phyloP scores from a whole-genome alignment of 306 rosid genomes.

The Castanopsis chinensis region DNA sequence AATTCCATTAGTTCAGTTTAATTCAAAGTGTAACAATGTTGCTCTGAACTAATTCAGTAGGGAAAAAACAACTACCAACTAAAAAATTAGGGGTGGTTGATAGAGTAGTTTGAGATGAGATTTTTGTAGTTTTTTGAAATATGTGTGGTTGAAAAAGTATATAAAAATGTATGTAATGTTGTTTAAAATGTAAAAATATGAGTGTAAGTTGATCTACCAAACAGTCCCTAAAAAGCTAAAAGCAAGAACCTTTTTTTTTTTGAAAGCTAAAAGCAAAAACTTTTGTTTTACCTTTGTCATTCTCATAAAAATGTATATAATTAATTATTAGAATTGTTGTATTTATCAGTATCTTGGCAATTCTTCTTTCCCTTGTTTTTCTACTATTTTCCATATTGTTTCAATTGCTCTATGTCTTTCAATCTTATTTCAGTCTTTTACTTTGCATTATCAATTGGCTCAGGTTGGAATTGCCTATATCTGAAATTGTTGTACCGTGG shows the following conservation, averaged over 20 bases:
- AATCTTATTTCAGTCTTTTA: not conserved
- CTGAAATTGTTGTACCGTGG: not conserved
- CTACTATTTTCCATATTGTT: not conserved
- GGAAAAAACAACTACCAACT: too few species aligned
- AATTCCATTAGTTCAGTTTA: constrained; percentile 42
- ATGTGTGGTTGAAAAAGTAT: too few species aligned
- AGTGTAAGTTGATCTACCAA: too few species aligned
- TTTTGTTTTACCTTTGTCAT: not conserved
- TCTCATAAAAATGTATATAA: constrained; percentile 6
- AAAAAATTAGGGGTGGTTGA: too few species aligned
- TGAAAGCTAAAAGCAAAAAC: too few species aligned
- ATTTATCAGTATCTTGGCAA: not conserved
- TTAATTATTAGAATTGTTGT: not conserved
- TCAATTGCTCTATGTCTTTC: not conserved
- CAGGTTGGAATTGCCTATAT: not conserved
- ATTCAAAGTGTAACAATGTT: not conserved
- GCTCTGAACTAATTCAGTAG: not conserved
- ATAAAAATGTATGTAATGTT: too few species aligned
- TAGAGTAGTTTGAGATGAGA: too few species aligned
- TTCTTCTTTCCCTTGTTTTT: not conserved
- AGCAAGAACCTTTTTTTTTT: not conserved
- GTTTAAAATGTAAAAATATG: too few species aligned
- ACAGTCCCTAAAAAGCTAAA: too few species aligned
- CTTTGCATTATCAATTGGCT: not conserved
- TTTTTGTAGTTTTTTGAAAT: too few species aligned